Conservation (phyloP, 371 early-diverging fungal species). For the Lichtheimia corymbifera region DNA sequence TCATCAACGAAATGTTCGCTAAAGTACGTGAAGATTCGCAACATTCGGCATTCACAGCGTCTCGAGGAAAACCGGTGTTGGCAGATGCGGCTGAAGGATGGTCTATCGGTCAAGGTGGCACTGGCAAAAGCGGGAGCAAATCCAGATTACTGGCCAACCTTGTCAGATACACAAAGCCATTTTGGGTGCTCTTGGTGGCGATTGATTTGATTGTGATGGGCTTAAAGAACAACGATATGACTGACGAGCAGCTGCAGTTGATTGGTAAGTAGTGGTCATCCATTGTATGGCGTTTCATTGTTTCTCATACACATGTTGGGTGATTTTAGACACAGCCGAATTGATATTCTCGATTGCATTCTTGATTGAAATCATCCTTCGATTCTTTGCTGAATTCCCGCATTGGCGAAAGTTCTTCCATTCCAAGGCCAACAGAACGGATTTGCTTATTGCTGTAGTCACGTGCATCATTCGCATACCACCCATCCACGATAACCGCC, state of each 20-base stretch:
- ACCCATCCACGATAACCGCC: constrained; percentile 33
- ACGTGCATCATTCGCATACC: constrained; percentile 60
- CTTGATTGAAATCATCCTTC: constrained; percentile 53
- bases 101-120: constrained; percentile 31
- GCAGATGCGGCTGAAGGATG: constrained; percentile 48
- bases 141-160: constrained; percentile 17
- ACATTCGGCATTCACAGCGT: constrained; percentile 61
- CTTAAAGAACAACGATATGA: constrained; percentile 44
- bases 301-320: too few relatives aligned
- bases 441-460: constrained; percentile 52
- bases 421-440: constrained; percentile 49
- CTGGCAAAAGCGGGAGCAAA: constrained; percentile 7
- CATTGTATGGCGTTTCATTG: neutral
- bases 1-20: constrained; percentile 73
- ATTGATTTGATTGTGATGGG: constrained; percentile 59
- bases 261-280: constrained; percentile 26
- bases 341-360: constrained; percentile 57
- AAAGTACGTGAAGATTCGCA: constrained; percentile 69
- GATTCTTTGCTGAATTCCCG: constrained; percentile 41
- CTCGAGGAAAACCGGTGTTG: constrained; percentile 44
- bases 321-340: constrained; percentile 42
- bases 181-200: constrained; percentile 55
- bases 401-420: constrained; percentile 46
- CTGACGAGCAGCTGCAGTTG: constrained; percentile 20
- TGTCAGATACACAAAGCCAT: constrained; percentile 35